Conservation (phyloP, 1,284 basidiomycete genomes). For the Cutaneotrichosporon dermatis region DNA sequence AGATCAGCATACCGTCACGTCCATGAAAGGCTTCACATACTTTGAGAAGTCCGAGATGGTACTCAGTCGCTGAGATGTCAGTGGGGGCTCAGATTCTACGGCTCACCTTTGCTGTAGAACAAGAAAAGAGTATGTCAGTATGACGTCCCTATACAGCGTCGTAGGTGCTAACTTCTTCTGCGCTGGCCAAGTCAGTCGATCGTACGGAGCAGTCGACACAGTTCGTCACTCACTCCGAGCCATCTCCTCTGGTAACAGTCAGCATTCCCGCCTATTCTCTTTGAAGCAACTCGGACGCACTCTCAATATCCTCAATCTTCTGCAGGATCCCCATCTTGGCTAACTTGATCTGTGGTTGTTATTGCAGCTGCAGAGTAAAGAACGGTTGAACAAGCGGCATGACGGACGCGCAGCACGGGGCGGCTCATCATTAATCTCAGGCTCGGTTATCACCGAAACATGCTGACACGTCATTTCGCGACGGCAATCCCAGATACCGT, state of each 20-base stretch:
- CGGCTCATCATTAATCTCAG: too few relatives aligned
- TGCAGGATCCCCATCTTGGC: constrained; percentile 78
- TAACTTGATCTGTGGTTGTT: not conserved
- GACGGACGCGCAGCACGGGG: too few relatives aligned
- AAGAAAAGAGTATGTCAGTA: constrained; percentile 1
- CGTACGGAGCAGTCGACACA: too few relatives aligned
- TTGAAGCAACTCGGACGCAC: constrained; percentile 51
- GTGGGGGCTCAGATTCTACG: not conserved
- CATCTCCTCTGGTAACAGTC: constrained; percentile 74
- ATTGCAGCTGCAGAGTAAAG: too few relatives aligned
- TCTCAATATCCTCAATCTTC: constrained; percentile 94
- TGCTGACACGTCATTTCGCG: too few relatives aligned
- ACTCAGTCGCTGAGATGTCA: constrained; percentile 66
- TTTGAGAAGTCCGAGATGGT: constrained; percentile 60
- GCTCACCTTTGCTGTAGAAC: constrained; percentile 22
- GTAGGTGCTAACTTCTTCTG: constrained; percentile 80
- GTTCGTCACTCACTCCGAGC: constrained; percentile 60
- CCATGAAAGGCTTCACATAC: constrained; percentile 10
- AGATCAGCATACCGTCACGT: too few relatives aligned
- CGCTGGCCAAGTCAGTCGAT: constrained; percentile 52
- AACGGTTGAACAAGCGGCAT: too few relatives aligned
- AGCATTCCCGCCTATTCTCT: constrained; percentile 2
- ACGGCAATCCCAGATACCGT: too few relatives aligned
- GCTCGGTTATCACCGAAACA: too few relatives aligned
- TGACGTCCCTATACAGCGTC: not conserved